These are phyloP conservation scores for Ascochyta rabiei DNA, from an alignment of 2,329 filamentous ascomycete species.

Conservation along the genomic window DNA sequence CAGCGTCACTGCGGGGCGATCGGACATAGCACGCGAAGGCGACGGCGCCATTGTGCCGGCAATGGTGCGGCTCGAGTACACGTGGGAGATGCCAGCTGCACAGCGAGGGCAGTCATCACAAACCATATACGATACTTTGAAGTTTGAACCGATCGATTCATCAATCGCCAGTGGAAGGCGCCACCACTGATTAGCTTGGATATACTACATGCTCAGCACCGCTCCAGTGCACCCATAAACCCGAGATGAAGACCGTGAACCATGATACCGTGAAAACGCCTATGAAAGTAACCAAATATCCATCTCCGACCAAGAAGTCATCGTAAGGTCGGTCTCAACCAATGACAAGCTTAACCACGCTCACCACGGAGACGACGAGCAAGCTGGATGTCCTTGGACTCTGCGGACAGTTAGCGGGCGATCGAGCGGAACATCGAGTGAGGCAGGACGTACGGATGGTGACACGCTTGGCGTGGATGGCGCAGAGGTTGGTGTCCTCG, in stretches of 20 bases:
- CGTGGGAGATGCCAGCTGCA: neutral
- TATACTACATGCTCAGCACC: conserved; percentile 49
- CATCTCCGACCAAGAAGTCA: conserved; percentile 32
- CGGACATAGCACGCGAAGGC: conserved; percentile 7
- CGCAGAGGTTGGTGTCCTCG: conserved; percentile 93
- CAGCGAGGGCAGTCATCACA: conserved; percentile 3
- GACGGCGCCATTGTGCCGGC: neutral
- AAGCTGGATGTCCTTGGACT: conserved; percentile 97
- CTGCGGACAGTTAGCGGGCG: conserved; percentile 48
- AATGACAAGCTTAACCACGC: conserved; percentile 54
- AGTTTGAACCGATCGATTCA: conserved; percentile 41
- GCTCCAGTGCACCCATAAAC: conserved; percentile 44
- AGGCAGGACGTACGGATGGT: conserved; percentile 66
- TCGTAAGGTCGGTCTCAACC: conserved; percentile 32
- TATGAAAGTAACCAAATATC: conserved; percentile 35
- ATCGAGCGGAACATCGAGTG: neutral
- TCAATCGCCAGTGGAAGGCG: conserved; percentile 39
- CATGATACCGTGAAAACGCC: conserved; percentile 46
- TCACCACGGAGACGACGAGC: conserved; percentile 66
- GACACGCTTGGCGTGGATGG: conserved; percentile 94
- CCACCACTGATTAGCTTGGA: conserved; percentile 44
- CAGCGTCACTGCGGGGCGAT: conserved; percentile 15
- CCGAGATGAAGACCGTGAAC: conserved; percentile 46
- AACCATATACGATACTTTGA: conserved; percentile 14
- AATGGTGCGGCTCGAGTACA: neutral